Conservation (phyloP, 1,139 yeast species). For the Blastobotrys serpentis region DNA sequence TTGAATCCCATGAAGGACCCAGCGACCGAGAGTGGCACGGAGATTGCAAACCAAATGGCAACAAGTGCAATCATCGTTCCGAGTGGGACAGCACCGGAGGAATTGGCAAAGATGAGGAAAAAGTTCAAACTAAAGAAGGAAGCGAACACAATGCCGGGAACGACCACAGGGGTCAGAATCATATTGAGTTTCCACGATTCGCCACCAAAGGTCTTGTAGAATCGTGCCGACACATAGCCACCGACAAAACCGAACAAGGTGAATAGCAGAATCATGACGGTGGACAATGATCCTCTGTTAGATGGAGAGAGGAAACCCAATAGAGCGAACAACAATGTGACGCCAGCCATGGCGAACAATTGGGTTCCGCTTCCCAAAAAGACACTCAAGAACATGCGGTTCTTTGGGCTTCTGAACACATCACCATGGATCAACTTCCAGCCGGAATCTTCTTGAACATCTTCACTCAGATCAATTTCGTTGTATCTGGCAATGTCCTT, state of each 20-base stretch:
- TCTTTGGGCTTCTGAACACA: conserved; percentile 81
- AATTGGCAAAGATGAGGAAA: conserved; percentile 70
- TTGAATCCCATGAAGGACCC: conserved; percentile 80
- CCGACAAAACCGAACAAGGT: conserved; percentile 78
- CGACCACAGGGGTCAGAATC: conserved; percentile 75
- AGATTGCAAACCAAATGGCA: conserved; percentile 78
- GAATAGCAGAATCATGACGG: conserved; percentile 82
- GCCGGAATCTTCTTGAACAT: conserved; percentile 89
- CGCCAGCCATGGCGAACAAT: conserved; percentile 69
- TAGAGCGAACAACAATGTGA: conserved; percentile 78
- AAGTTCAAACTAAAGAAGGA: conserved; percentile 72
- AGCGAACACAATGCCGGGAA: conserved; percentile 73
- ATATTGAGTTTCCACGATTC: conserved; percentile 86
- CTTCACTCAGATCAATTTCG: conserved; percentile 78
- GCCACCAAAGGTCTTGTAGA: conserved; percentile 90
- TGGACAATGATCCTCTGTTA: conserved; percentile 88
- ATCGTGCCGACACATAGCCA: conserved; percentile 79
- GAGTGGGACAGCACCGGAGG: conserved; percentile 94
- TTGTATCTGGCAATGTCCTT: conserved; percentile 87
- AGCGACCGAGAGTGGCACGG: conserved; percentile 77
- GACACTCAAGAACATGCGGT: conserved; percentile 70
- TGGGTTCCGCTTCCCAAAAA: conserved; percentile 89
- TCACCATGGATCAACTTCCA: conserved; percentile 98
- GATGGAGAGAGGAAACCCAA: conserved; percentile 91
- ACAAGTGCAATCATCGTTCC: conserved; percentile 86